Evolutionary conservation across 1,284 basidiomycete species (phyloP).

Genomic region (Porogramme epimiltina): DNA sequence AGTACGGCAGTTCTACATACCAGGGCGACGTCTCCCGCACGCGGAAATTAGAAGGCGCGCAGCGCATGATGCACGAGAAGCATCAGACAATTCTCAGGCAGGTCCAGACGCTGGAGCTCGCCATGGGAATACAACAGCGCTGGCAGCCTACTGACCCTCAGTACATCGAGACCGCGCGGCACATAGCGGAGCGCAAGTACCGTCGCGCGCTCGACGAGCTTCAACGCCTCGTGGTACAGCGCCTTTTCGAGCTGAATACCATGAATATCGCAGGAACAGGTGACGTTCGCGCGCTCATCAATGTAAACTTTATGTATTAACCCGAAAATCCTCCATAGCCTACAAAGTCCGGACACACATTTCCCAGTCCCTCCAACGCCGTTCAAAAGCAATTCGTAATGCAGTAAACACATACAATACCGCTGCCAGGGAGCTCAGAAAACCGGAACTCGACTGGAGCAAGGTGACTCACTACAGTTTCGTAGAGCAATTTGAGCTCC

Average conservation of each 20-base stretch:
- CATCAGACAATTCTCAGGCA: no score
- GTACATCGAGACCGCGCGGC: conserved; percentile 17
- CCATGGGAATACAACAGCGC: conserved; percentile 11
- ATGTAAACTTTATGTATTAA: not conserved
- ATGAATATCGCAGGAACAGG: conserved; percentile 28
- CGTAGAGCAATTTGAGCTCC: conserved; percentile 37
- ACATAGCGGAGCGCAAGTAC: conserved; percentile 22
- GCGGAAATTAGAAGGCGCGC: not conserved
- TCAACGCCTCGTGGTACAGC: conserved; percentile 29
- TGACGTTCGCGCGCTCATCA: not conserved
- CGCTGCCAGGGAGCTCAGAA: conserved; percentile 23
- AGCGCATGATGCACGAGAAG: no score
- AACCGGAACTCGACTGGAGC: conserved; percentile 31
- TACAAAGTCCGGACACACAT: conserved; percentile 26
- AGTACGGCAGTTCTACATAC: not conserved
- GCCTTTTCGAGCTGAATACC: conserved; percentile 34
- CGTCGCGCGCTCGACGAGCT: conserved; percentile 27
- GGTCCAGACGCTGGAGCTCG: conserved; percentile 16
- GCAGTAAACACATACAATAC: conserved; percentile 30
- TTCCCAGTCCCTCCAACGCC: conserved; percentile 26
- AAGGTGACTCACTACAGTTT: conserved; percentile 35
- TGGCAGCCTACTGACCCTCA: conserved; percentile 23
- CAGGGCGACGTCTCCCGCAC: not conserved
- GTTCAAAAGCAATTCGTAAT: conserved; percentile 24
- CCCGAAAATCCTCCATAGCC: not conserved